Evolutionary conservation across 495 filamentous ascomycete genomes (phyloP).

Genomic region (Hypoxylon perforatum): DNA sequence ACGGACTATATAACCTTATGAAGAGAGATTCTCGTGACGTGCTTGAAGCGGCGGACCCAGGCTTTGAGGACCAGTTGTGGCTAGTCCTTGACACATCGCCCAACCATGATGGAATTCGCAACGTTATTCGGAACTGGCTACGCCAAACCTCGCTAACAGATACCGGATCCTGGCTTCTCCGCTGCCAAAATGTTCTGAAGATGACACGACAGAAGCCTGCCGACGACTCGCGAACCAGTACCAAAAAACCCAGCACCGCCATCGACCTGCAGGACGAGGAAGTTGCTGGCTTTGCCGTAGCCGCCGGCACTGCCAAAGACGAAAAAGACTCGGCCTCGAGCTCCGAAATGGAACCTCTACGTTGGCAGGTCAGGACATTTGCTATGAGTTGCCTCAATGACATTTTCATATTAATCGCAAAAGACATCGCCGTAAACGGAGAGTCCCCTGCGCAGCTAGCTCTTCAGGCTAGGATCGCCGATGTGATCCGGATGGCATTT

Average conservation of each 20-base stretch:
- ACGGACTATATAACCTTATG: conserved; percentile 94
- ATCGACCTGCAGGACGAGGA: conserved; percentile 94
- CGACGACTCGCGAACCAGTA: conserved; percentile 58
- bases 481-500: conserved; percentile 97
- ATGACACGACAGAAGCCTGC: conserved; percentile 76
- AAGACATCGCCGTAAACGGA: conserved; percentile 75
- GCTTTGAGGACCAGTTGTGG: conserved; percentile 93
- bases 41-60: conserved; percentile 74
- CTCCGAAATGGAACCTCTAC: conserved; percentile 83
- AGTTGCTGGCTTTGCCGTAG: conserved; percentile 89
- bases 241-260: conserved; percentile 61
- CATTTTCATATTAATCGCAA: conserved; percentile 77
- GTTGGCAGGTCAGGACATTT: conserved; percentile 97
- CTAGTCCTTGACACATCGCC: conserved; percentile 81
- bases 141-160: conserved; percentile 83
- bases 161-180: conserved; percentile 83
- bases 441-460: conserved; percentile 77
- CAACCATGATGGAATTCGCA: conserved; percentile 77
- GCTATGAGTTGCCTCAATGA: conserved; percentile 92
- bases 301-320: conserved; percentile 70
- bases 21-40: conserved; percentile 87
- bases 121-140: conserved; percentile 90
- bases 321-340: conserved; percentile 69
- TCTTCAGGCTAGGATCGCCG: conserved; percentile 85
- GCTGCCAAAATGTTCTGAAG: conserved; percentile 88